Base-by-base conservation (phyloP, 352 stramenopile genomes). In the Pythium brassicae region DNA sequence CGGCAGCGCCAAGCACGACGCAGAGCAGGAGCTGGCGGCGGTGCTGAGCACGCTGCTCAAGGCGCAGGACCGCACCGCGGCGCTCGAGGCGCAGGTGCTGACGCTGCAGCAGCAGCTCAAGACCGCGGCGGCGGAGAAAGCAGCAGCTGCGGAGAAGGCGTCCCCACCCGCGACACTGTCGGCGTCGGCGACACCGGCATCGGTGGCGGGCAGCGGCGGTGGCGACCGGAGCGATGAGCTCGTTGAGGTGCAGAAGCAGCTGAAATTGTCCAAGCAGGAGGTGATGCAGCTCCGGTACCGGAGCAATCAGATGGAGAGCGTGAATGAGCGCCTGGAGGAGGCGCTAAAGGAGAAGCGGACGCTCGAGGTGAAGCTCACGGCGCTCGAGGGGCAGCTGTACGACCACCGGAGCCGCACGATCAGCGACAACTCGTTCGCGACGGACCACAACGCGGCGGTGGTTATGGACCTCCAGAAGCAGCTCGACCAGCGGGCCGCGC, bases 251-350 rank as follows among this genome's bases (percentile, higher is more conserved):
- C 71, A 66, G 17, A 92, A 92, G 68, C 77, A 90, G 58, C 62
- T 92, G 4, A 92, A 92, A 55, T 52, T 88, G 17, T 76, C 82
- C 7, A 81, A 84, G 32, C 82, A 92, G 45, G 82, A 92, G 50
- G 79, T 87, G 14, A 92, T 92, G 82, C 78, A 90, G 66, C 74
- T 92, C 20, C 82, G 79, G 0, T 92, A 89, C 67, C 82, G 82
- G 32, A 90, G 79, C 40, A 92, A 92, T 51, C 80, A 88, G 57
- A 66, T 89, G 14, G 82, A 89, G 40, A 85, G 72, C 42, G 69
- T 88, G 4, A 61, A 87, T 44, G 76, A 90, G 40, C 73, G 78
- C 40, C 65, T 89, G 2, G 82, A 92, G 49, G 74, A 86, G 0
- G 67, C 76, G n/a, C 57, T 89, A 20, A 90, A 89, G 59, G 82